Base-by-base conservation (phyloP, 495 filamentous ascomycete species). In the Bryoglossum gracile region DNA sequence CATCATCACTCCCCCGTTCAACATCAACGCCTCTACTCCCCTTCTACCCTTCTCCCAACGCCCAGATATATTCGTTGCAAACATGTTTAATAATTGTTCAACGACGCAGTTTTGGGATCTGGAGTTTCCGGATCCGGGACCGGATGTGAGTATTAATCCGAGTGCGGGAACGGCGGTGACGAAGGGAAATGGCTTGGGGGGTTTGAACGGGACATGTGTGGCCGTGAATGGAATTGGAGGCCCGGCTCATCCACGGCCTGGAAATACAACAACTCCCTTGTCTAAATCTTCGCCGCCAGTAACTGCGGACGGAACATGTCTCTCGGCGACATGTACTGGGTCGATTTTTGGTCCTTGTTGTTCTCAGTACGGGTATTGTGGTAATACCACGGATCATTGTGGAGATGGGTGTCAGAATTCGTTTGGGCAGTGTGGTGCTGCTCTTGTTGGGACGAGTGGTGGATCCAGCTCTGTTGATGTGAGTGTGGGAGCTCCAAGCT, bases 101-200 rank as follows among this genome's bases (percentile, higher is more conserved):
- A 82, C 78, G 9, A 41, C 49, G 18, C 69, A 76, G 37, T 53
- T 50, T 0, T 33, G 46, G 34, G 62, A 87, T 38, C 73, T 82
- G 24, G 64, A 75, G 11, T 92, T 80, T 65, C 85, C 85, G n/a
- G 65, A 88, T 52, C 84, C 87, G 6, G 88, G 88, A 24, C 57
- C 66, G 35, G 61, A 56, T 34, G 30, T 22, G 19, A 43, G 18
- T 18, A 33, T 42, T 19, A 23, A 18, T 6, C n/a, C n/a, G n/a
- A 16, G n/a, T 14, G 8, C 25, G 13, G 18, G 18, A 43, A 3
- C 11, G 9, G 30, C 30, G 6, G 30, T 28, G n/a, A 11, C 38
- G 32, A 40, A 19, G 8, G 46, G 43, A 38, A n/a, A n/a, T n/a
- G n/a, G n/a, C n/a, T n/a, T n/a, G n/a, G n/a, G n/a, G n/a, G 37